Percentiles rank a stretch among this genome's conserved stretches.
These are phyloP conservation scores for Colletotrichum noveboracense DNA, from an alignment of 2,329 filamentous ascomycete genomes.

Conservation along the genomic window DNA sequence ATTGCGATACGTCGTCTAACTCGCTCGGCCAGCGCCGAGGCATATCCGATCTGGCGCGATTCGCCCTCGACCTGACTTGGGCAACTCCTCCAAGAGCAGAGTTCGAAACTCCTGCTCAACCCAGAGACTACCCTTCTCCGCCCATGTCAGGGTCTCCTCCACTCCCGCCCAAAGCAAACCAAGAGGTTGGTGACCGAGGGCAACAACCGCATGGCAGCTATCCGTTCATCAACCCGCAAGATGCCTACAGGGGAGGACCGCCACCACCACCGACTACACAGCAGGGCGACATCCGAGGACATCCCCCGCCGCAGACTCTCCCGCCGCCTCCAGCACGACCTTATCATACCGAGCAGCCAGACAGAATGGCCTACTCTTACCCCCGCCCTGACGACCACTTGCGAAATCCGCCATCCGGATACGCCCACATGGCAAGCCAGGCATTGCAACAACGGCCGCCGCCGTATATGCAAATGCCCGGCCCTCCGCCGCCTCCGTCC, in stretches of 20 bases:
- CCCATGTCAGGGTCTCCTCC: slow-evolving; percentile 76
- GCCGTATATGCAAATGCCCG: slow-evolving; percentile 27
- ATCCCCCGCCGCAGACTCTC: slow-evolving; percentile 23
- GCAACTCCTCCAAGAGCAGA: slow-evolving; percentile 51
- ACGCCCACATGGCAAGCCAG: slow-evolving; percentile 17
- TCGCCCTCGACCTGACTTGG: slow-evolving; percentile 62
- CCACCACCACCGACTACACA: slow-evolving; percentile 31
- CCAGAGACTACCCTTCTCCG: slow-evolving; percentile 72
- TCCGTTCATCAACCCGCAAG: slow-evolving; percentile 46
- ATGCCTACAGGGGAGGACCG: slow-evolving; percentile 52
- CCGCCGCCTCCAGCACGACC: slow-evolving; percentile 38
- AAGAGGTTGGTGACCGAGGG: slow-evolving; percentile 61
- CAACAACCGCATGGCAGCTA: slow-evolving; percentile 51
- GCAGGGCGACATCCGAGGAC: slow-evolving; percentile 40
- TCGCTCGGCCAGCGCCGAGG: slow-evolving; percentile 65
- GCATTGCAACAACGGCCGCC: slow-evolving; percentile 22
- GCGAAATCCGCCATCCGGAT: slow-evolving; percentile 32
- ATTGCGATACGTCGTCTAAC: slow-evolving; percentile 47
- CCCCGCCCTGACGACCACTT: slow-evolving; percentile 41
- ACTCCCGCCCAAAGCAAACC: slow-evolving; percentile 62
- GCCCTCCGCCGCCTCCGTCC: slow-evolving; percentile 33
- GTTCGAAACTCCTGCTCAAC: slow-evolving; percentile 58
- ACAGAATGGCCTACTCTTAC: slow-evolving; percentile 45
- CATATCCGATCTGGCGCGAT: slow-evolving; percentile 58
- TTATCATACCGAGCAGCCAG: slow-evolving; percentile 42